phyloP scores from a whole-genome alignment of 2,329 filamentous ascomycete species.

The Fusarium nelsonii region DNA sequence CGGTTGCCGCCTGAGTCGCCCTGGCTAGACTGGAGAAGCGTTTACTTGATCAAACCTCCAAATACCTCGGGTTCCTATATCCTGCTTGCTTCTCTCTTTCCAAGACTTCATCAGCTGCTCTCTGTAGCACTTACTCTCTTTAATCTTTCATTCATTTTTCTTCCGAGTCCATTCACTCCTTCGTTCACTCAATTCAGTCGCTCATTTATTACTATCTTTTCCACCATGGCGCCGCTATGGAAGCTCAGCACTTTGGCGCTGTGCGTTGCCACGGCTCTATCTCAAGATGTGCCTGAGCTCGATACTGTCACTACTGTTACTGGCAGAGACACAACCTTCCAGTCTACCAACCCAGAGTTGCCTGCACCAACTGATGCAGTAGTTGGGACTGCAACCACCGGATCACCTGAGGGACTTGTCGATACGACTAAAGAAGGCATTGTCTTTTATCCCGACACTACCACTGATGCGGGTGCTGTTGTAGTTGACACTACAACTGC shows the following conservation, averaged over 20 bases:
- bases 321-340: not conserved
- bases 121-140: not conserved
- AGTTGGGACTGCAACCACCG: not conserved
- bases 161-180: not conserved
- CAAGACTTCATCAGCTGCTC: not conserved
- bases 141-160: not conserved
- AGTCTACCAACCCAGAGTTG: not conserved
- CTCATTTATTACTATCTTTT: not conserved
- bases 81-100: not conserved
- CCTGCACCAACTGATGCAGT: not conserved
- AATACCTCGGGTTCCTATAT: not conserved
- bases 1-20: not conserved
- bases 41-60: not conserved
- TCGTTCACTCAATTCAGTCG: not conserved
- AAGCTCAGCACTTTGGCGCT: not conserved
- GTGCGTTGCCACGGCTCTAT: not conserved
- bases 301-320: not conserved
- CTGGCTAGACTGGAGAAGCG: not conserved
- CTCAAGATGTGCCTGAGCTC: not conserved
- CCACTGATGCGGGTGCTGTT: not conserved
- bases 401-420: not conserved
- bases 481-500: not conserved
- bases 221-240: not conserved
- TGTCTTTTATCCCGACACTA: not conserved
- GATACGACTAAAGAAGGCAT: not conserved